phyloP scores from a whole-genome alignment of 2,329 filamentous ascomycete species.

The Xylariaceae sp. region DNA sequence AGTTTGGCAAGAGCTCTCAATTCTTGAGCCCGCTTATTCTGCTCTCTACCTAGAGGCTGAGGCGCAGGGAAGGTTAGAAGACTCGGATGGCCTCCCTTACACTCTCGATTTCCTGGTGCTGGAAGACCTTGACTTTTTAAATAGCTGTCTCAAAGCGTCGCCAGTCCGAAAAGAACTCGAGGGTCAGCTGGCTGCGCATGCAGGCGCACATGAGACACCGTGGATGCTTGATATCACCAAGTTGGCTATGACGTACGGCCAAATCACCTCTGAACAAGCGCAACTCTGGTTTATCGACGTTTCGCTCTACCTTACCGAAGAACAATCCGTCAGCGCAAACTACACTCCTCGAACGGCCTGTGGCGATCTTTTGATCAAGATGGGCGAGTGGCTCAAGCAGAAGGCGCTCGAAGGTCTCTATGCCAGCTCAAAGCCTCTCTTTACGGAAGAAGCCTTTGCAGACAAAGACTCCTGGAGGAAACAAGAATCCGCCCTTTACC shows the following conservation, averaged over 20 bases:
- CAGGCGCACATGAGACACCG: slow-evolving; percentile 58
- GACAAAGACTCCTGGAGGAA: slow-evolving; percentile 48
- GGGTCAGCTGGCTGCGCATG: slow-evolving; percentile 63
- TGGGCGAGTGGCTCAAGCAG: slow-evolving; percentile 81
- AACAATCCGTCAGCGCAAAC: slow-evolving; percentile 90
- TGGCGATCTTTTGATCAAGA: slow-evolving; percentile 86
- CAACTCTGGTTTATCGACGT: slow-evolving; percentile 95
- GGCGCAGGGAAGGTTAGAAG: slow-evolving; percentile 81
- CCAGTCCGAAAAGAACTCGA: slow-evolving; percentile 89
- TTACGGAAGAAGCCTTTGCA: slow-evolving; percentile 42
- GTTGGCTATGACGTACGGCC: slow-evolving; percentile 77
- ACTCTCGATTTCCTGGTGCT: slow-evolving; percentile 90
- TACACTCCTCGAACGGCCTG: slow-evolving; percentile 93
- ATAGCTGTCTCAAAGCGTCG: slow-evolving; percentile 81
- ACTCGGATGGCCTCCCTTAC: slow-evolving; percentile 87
- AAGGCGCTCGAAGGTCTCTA: slow-evolving; percentile 76
- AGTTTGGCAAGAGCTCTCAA: slow-evolving; percentile 82
- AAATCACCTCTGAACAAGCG: slow-evolving; percentile 89
- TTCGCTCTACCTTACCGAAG: slow-evolving; percentile 91
- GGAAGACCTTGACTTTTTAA: slow-evolving; percentile 92
- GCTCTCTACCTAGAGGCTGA: slow-evolving; percentile 82
- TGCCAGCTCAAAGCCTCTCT: slow-evolving; percentile 70
- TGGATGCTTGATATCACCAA: slow-evolving; percentile 90
- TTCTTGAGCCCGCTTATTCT: slow-evolving; percentile 69
- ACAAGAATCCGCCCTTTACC: slow-evolving; percentile 78